Base-by-base conservation (phyloP, 352 stramenopile genomes). In the Globisporangium barbulae region DNA sequence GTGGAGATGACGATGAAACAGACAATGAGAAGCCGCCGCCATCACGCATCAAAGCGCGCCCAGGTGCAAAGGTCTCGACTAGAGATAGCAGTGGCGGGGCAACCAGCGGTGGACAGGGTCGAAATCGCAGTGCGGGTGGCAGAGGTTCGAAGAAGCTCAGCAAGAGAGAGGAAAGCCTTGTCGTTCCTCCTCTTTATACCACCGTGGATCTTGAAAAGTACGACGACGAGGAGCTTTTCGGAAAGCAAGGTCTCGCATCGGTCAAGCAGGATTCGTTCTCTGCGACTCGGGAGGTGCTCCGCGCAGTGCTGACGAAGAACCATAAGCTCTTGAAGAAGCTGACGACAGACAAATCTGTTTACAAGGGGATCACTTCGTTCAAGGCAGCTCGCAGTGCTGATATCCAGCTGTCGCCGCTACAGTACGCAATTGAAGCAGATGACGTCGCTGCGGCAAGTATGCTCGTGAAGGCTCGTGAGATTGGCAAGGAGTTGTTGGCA, bases 291-390 rank as follows among this genome's bases (percentile, higher is more conserved):
- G 85, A 93, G 57, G 78, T 93, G 15, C 67, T 91, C 31, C 82
- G 85, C 2, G 82, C 82, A 0, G 85, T 91, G 47, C 62, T 91
- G 19, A 90, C 81, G 41, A 78, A 79, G 56, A 83, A 93, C 65
- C 64, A 87, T 67, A 81, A 86, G 62, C n/a, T 91, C 49, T 64
- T 93, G 13, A 85, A 89, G 70, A 78, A 75, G 42, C 68, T 91
- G 2, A 88, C 76, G 28, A 79, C 70, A 0, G 71, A 89, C 58
- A 76, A 79, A 53, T 60, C 67, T 1, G 56, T 73, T 31, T 81
- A 80, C 64, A 76, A 74, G 48, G 58, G 73, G 10, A 66, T 93
- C 54, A 78, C 75, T 56, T 78, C 82, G 17, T 89, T 89, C 56
- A 67, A 70, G 28, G 69, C 79, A 9, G 25, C 60, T 4, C 78